These are phyloP conservation scores for Arabidopsis hybrid DNA, from an alignment of 441 rosid species.

Conservation along the genomic window DNA sequence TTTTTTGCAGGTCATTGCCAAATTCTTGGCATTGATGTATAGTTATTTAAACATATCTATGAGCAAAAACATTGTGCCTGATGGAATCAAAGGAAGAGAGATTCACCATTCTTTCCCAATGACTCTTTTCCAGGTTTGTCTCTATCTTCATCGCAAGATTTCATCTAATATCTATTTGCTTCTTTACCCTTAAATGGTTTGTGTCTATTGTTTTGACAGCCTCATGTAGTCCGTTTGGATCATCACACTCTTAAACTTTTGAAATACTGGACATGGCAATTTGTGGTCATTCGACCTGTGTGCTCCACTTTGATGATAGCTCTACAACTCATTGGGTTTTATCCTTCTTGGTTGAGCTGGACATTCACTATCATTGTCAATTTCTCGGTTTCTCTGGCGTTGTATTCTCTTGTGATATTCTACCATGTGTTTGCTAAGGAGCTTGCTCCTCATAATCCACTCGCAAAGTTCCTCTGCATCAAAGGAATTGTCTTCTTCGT, in stretches of 20 bases:
- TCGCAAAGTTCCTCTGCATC: slow-evolving; percentile 96
- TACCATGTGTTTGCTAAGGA: slow-evolving; percentile 98
- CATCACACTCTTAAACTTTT: slow-evolving; percentile 74
- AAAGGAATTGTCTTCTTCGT: slow-evolving; percentile 98
- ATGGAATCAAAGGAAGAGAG: slow-evolving; percentile 89
- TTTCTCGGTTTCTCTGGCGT: slow-evolving; percentile 84
- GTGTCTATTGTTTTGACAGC: slow-evolving; percentile 54
- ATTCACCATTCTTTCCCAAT: slow-evolving; percentile 94
- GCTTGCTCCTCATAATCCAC: slow-evolving; percentile 91
- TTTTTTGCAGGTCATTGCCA: slow-evolving; percentile 78
- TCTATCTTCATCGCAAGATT: slow-evolving; percentile 14
- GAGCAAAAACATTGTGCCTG: slow-evolving; percentile 82
- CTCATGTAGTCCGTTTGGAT: slow-evolving; percentile 73
- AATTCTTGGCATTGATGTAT: slow-evolving; percentile 87
- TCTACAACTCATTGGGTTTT: slow-evolving; percentile 69
- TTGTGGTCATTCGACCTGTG: slow-evolving; percentile 80
- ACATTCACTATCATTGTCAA: slow-evolving; percentile 85
- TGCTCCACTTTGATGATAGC: slow-evolving; percentile 89
- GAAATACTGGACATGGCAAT: slow-evolving; percentile 97
- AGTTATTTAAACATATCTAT: slow-evolving; percentile 86
- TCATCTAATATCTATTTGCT: neutral
- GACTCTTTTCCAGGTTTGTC: slow-evolving; percentile 87
- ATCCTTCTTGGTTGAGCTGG: slow-evolving; percentile 97
- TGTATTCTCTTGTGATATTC: slow-evolving; percentile 83
- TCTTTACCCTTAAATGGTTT: neutral